Conservation (phyloP, 495 filamentous ascomycete genomes). For the Letharia lupina region DNA sequence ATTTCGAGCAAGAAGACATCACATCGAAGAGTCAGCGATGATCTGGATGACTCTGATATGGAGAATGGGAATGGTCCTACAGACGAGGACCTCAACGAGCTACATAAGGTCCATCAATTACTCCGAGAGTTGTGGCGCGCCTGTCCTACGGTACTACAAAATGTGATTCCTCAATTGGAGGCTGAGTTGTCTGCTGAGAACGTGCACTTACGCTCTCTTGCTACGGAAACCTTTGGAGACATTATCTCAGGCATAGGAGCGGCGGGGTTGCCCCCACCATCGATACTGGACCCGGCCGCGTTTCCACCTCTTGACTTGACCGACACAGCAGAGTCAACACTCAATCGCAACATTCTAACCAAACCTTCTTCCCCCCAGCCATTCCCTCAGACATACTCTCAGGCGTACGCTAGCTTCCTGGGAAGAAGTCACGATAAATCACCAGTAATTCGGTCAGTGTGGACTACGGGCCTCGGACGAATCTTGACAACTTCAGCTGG, state of each 20-base stretch:
- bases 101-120: slow-evolving; percentile 80
- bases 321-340: slow-evolving; percentile 42
- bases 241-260: slow-evolving; percentile 87
- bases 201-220: slow-evolving; percentile 70
- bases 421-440: slow-evolving; percentile 80
- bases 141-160: slow-evolving; percentile 77
- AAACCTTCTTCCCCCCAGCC: slow-evolving; percentile 74
- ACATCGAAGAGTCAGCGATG: slow-evolving; percentile 40
- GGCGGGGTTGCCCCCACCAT: slow-evolving; percentile 67
- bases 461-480: slow-evolving; percentile 74
- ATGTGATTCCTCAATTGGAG: slow-evolving; percentile 90
- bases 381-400: slow-evolving; percentile 69
- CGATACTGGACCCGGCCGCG: slow-evolving; percentile 64
- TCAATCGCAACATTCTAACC: slow-evolving; percentile 58
- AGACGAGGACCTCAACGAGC: slow-evolving; percentile 76
- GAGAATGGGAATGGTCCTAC: slow-evolving; percentile 51
- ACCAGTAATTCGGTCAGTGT: slow-evolving; percentile 66
- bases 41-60: slow-evolving; percentile 64
- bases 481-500: slow-evolving; percentile 80
- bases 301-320: slow-evolving; percentile 68
- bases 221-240: slow-evolving; percentile 89
- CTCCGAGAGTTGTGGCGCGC: slow-evolving; percentile 92
- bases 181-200: slow-evolving; percentile 88
- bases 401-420: slow-evolving; percentile 71
- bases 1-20: slow-evolving; percentile 36